Percentiles rank a stretch among this genome's conserved stretches.
These are phyloP conservation scores for Plasmodium berghei DNA, from an alignment of 169 alveolate genomes.

Conservation along the genomic window DNA sequence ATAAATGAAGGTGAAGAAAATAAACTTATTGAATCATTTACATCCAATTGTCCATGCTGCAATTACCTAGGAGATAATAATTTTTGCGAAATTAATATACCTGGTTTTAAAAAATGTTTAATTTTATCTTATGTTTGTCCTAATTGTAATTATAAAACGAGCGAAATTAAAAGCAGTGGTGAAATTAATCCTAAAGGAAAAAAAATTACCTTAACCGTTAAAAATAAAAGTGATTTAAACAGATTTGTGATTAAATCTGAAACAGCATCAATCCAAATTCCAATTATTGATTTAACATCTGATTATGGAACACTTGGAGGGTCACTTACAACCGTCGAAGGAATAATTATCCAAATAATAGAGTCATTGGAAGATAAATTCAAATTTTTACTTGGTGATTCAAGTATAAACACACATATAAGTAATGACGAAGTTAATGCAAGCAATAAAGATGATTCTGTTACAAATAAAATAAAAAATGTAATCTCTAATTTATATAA, in stretches of 20 bases:
- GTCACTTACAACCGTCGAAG: constrained; percentile 95
- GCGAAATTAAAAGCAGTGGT: constrained; percentile 97
- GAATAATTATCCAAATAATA: constrained; percentile 89
- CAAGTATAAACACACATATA: constrained; percentile 81
- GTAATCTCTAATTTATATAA: constrained; percentile 39
- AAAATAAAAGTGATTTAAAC: constrained; percentile 91
- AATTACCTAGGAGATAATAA: constrained; percentile 87
- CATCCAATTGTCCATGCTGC: constrained; percentile 89
- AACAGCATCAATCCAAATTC: constrained; percentile 92
- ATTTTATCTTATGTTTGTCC: constrained; percentile 95
- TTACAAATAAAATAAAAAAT: constrained; percentile 31
- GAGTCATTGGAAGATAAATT: constrained; percentile 88
- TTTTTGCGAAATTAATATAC: constrained; percentile 95
- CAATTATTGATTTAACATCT: constrained; percentile 94
- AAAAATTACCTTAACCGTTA: constrained; percentile 87
- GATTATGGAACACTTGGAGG: constrained; percentile 89
- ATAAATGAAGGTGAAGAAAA: constrained; percentile 55
- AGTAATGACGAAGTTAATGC: constrained; percentile 80
- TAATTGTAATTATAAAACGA: constrained; percentile 94
- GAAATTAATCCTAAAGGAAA: constrained; percentile 94
- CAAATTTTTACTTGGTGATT: constrained; percentile 96
- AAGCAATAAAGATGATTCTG: constrained; percentile 39
- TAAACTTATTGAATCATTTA: constrained; percentile 68
- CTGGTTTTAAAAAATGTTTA: constrained; percentile 96
- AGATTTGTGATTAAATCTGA: constrained; percentile 97